Evolutionary conservation across 306 rosid species (phyloP).

Genomic region (Citrullus colocynthis): DNA sequence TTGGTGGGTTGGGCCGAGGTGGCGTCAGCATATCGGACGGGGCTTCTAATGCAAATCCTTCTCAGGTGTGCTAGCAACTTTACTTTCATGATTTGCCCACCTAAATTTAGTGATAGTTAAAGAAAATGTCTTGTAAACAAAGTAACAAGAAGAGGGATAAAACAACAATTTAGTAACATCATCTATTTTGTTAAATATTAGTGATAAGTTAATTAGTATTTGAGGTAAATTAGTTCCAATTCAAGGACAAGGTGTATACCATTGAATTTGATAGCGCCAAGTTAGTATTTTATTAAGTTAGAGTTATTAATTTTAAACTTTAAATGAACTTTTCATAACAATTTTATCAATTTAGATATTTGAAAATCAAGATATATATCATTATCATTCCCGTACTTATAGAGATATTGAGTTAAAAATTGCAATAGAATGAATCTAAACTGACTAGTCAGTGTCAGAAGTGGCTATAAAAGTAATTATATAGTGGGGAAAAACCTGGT

Average conservation of each 20-base stretch:
- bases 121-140: not conserved
- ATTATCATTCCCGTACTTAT: too few species aligned
- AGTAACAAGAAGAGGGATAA: not conserved
- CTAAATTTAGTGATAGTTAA: not conserved
- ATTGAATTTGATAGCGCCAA: not conserved
- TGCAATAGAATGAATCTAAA: not conserved
- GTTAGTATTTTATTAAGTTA: not conserved
- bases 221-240: not conserved
- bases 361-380: not conserved
- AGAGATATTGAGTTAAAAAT: not conserved
- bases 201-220: not conserved
- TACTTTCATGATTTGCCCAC: not conserved
- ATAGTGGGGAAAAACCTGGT: not conserved
- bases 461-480: not conserved
- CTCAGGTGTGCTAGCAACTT: slow-evolving; percentile 35
- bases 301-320: not conserved
- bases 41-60: slow-evolving; percentile 30
- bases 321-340: not conserved
- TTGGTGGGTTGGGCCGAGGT: slow-evolving; percentile 62
- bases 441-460: not conserved
- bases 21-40: slow-evolving; percentile 37
- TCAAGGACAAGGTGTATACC: not conserved
- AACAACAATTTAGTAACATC: not conserved
- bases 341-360: not conserved
- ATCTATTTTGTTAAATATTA: not conserved